A percentile compares a stretch with the other conserved stretches of the same genome.
Evolutionary conservation across 345 rosid species (phyloP).

Genomic region (Viola odorata): DNA sequence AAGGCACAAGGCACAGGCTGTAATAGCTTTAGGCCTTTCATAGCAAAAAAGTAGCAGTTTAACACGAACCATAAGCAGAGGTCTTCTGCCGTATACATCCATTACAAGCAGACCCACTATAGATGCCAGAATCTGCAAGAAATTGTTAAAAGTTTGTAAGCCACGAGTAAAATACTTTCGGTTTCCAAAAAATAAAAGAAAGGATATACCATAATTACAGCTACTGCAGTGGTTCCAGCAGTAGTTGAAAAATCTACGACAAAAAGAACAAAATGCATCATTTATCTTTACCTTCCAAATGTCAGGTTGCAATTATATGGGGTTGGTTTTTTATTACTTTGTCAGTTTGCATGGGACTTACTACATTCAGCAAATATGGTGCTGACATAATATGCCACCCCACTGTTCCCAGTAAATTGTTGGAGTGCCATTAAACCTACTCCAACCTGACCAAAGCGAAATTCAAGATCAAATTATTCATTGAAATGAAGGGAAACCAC

Average conservation of each 20-base stretch:
- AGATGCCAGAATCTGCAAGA: constrained; percentile 18
- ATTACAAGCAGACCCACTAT: constrained; percentile 9
- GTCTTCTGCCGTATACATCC: constrained; percentile 28
- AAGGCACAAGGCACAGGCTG: not conserved
- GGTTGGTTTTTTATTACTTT: not conserved
- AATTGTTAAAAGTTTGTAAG: not conserved
- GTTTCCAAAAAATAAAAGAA: not conserved
- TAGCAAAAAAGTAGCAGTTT: not conserved
- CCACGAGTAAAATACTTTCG: not conserved
- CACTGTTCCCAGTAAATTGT: constrained; percentile 48
- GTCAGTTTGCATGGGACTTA: constrained; percentile 5
- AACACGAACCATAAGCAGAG: constrained; percentile 26
- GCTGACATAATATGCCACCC: constrained; percentile 35
- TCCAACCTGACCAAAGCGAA: constrained; percentile 34
- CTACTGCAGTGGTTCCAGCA: constrained; percentile 16
- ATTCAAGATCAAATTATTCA: not conserved
- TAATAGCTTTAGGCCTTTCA: not conserved
- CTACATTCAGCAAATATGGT: constrained; percentile 49
- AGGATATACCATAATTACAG: constrained; percentile 16
- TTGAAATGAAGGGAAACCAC: too few species aligned
- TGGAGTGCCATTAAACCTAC: constrained; percentile 59
- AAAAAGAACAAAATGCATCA: not conserved
- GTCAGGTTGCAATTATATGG: not conserved
- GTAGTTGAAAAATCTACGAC: constrained; percentile 24
- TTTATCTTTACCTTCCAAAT: not conserved